A percentile compares a stretch with the other conserved stretches of the same genome.
Evolutionary conservation across 805 yeast genomes (phyloP).

Genomic region (Kluyveromyces lactis): DNA sequence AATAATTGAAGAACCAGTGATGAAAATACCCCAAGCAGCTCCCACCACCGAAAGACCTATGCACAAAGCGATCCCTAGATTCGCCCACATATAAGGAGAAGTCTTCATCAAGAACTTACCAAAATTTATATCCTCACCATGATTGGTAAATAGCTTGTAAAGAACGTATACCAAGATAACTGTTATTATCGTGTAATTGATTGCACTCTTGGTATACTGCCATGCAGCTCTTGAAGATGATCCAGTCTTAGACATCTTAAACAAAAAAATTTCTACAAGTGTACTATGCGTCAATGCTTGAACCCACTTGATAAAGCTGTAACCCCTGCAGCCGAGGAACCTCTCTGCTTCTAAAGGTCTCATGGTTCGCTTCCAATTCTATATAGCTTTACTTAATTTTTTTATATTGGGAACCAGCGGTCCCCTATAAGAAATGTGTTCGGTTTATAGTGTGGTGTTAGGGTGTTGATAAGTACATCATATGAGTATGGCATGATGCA

Average conservation of each 20-base stretch:
- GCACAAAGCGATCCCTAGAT: constrained; percentile 79
- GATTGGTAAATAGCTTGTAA: constrained; percentile 66
- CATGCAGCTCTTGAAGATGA: constrained; percentile 6
- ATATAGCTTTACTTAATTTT: not conserved
- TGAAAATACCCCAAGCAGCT: constrained; percentile 98
- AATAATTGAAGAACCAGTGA: constrained; percentile 87
- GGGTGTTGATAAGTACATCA: not conserved
- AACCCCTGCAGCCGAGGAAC: too few relatives aligned
- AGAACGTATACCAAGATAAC: constrained; percentile 21
- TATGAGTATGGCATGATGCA: too few relatives aligned
- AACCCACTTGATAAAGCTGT: too few relatives aligned
- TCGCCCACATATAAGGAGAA: constrained; percentile 97
- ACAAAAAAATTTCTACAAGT: too few relatives aligned
- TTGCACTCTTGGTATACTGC: constrained; percentile 12
- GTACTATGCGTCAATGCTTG: too few relatives aligned
- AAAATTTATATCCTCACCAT: constrained; percentile 85
- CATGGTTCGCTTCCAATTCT: too few relatives aligned
- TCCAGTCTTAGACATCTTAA: constrained; percentile 3
- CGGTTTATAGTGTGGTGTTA: not conserved
- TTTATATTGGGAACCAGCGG: not conserved
- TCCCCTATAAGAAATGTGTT: not conserved
- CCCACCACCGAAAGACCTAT: constrained; percentile 94
- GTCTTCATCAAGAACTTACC: constrained; percentile 79
- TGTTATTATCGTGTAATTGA: constrained; percentile 16
- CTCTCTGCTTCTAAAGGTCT: too few relatives aligned